Evolutionary conservation across 129 eudicot species (phyloP), one percentile per base, ranked within the genome.

Genomic region (Scalesia atractyloides): DNA sequence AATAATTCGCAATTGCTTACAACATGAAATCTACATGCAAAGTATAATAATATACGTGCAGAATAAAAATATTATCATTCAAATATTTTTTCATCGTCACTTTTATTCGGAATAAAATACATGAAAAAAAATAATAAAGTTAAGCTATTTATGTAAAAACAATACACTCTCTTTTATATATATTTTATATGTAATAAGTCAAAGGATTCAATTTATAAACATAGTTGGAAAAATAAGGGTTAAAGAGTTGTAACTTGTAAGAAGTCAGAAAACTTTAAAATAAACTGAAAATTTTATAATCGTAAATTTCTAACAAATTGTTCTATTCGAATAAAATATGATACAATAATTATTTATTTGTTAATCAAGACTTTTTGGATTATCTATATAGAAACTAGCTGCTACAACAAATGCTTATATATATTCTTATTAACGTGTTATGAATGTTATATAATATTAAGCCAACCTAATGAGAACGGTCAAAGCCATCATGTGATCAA

Each of bases 401-500:
- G 47, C 9, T n/a, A 36, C n/a, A 14, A 62, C 19, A 36, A 15
- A 34, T 62, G 13, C 16, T 2, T 62, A 15, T 14, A 10, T 18
- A 17, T 7, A 17, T 9, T 15, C 5, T 57, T 5, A 19, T 19
- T 46, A 5, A 44, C 57, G 33, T 12, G 50, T 70, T 71, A 46
- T 48, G 15, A 26, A 19, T 73, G 9, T 12, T 26, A 24, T 30
- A 50, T 20, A 47, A 46, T 5, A 18, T 41, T 30, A 7, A 47
- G 77, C 77, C 61, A 62, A 48, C 69, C 61, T 30, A 24, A 30
- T 48, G 15, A 36, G 77, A 73, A 73, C n/a, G 36, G 77, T 73
- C 77, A 75, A 65, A 65, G 24, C 73, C 19, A 26, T 9, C 65
- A 5, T 10, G 30, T 10, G 48, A 26, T 39, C 69, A 9, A 15